A percentile compares a stretch with the other conserved stretches of the same genome.
phyloP scores from a whole-genome alignment of 352 stramenopile species.

The Phytophthora boehmeriae region DNA sequence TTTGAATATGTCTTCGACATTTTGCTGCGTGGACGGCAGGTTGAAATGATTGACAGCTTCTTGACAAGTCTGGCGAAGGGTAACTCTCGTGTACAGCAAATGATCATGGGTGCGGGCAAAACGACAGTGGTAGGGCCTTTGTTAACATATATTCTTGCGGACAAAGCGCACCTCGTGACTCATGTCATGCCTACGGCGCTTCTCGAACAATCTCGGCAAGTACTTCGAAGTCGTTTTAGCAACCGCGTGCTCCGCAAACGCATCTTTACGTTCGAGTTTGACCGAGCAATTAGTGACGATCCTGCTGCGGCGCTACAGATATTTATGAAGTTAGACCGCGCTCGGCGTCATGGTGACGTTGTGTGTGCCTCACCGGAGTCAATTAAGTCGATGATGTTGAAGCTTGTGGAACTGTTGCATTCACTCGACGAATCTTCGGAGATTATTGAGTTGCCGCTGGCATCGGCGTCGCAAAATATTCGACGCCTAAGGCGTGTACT shows the following conservation, averaged over 20 bases:
- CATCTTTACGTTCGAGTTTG: slow-evolving; percentile 99
- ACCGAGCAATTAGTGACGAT: slow-evolving; percentile 93
- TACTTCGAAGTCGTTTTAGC: slow-evolving; percentile 98
- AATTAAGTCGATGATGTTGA: slow-evolving; percentile 99
- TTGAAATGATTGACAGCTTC: slow-evolving; percentile 99
- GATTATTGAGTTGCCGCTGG: slow-evolving; percentile 64
- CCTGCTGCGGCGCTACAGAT: slow-evolving; percentile 61
- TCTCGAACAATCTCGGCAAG: slow-evolving; percentile 97
- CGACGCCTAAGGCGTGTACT: slow-evolving; percentile 70
- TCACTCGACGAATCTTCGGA: slow-evolving; percentile 87
- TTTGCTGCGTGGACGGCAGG: slow-evolving; percentile 96
- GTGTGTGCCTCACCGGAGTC: slow-evolving; percentile 98
- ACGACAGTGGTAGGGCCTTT: slow-evolving; percentile 99
- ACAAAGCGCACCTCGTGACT: slow-evolving; percentile 95
- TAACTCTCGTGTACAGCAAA: slow-evolving; percentile 92
- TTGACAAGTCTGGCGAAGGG: slow-evolving; percentile 84
- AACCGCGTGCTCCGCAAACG: slow-evolving; percentile 96
- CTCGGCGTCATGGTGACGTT: slow-evolving; percentile 92
- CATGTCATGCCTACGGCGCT: slow-evolving; percentile 99
- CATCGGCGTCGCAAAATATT: slow-evolving; percentile 73
- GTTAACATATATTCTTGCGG: slow-evolving; percentile 97
- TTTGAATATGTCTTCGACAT: slow-evolving; percentile 99
- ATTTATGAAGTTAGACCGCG: slow-evolving; percentile 88
- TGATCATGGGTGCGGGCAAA: slow-evolving; percentile 99
- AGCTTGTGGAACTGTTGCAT: slow-evolving; percentile 96